phyloP scores from a whole-genome alignment of 176 grass and related monocot species.

The Tuctoria greenei region DNA sequence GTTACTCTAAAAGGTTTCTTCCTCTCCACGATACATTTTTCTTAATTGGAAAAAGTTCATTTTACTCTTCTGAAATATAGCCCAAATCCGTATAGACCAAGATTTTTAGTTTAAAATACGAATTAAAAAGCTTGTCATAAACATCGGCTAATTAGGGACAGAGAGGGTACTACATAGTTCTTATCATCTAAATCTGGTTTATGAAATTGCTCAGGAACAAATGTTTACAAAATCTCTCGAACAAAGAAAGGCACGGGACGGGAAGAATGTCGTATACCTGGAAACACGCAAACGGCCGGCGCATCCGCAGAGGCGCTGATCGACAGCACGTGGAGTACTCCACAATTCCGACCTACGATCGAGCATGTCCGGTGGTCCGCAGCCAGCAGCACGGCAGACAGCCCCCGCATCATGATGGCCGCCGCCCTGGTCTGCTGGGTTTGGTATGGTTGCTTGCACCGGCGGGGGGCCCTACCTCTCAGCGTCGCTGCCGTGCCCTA shows the following conservation, averaged over 20 bases:
- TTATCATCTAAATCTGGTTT: too few relatives aligned
- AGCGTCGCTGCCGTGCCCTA: background rate
- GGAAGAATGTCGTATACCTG: background rate
- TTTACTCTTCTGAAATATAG: too few relatives aligned
- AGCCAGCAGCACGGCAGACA: background rate
- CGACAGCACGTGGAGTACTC: conserved; percentile 22
- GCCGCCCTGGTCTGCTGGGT: background rate
- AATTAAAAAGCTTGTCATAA: too few relatives aligned
- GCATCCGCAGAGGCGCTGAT: background rate
- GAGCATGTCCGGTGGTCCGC: conserved; percentile 44
- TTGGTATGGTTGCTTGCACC: background rate
- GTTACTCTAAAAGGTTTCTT: too few relatives aligned
- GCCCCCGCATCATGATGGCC: background rate
- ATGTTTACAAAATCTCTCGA: background rate
- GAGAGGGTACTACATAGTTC: too few relatives aligned
- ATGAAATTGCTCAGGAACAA: too few relatives aligned
- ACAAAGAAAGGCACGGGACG: background rate
- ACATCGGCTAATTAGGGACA: too few relatives aligned
- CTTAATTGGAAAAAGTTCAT: too few relatives aligned
- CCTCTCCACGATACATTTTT: too few relatives aligned
- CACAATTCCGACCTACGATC: background rate
- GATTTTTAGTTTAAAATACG: too few relatives aligned
- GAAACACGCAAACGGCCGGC: background rate
- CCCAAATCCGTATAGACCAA: too few relatives aligned
- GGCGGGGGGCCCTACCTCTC: background rate